Evolutionary conservation across 208 protist species (phyloP), one percentile per base, ranked within the genome.

Genomic region (Leishmania lainsoni): DNA sequence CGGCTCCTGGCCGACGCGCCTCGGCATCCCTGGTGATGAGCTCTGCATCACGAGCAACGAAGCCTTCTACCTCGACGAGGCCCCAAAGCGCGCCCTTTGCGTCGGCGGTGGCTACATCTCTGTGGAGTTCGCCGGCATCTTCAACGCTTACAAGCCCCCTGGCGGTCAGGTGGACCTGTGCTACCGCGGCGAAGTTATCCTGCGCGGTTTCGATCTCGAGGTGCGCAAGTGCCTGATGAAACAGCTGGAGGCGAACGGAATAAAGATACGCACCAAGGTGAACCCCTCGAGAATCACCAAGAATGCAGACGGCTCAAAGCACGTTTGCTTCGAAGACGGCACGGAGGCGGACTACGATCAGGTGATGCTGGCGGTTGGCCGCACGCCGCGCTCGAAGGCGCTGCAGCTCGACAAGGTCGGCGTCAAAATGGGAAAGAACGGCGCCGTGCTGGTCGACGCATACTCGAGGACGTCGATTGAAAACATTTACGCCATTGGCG

Each of bases 401-500:
- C 94, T 99, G 48, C 95, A 98, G 74, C 88, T 99, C 2, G 87
- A 98, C 17, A 88, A 98, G 75, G 90, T 95, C 35, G 96, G 98
- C 83, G 89, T 99, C 26, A 83, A 94, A 78, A 69, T 95, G 0
- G 89, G 93, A 63, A 88, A 93, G 72, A 88, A 89, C 56, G 98
- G 98, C 35, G 89, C 93, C 77, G 91, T 99, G 22, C 81, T 91
- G 77, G 97, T 99, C 16, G 94, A 99, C 78, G 87, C 93, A 14
- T 92, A 95, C 85, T 99, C 97, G 76, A 88, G 93, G 77, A 99
- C 99, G n/a, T 99, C 97, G 75, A 87, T 99, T 29, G 74, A 91
- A 14, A 93, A 91, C 79, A 96, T 99, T 59, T 99, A 98, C 85
- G 99, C 99, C 39, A 99, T 99, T 85, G 99, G 99, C 59, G 99